Evolutionary conservation across 2,329 filamentous ascomycete genomes (phyloP).

Genomic region (Meredithiella fracta): DNA sequence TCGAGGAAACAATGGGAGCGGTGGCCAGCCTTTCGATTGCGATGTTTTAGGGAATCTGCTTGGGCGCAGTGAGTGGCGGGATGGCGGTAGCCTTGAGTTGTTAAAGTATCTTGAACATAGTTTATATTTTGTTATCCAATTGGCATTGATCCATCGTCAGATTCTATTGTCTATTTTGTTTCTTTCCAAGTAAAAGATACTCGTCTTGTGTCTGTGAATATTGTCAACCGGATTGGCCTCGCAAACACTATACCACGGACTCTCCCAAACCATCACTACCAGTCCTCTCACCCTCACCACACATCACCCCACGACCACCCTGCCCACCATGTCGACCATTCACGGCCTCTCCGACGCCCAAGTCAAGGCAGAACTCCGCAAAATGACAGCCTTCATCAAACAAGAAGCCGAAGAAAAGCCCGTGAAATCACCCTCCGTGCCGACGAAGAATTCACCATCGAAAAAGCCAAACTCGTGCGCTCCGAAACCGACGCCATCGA

Average conservation of each 20-base stretch:
- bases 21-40: neutral
- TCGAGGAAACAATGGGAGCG: neutral
- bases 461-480: slow-evolving; percentile 96
- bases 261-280: neutral
- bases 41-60: too few species aligned
- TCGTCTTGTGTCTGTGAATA: neutral
- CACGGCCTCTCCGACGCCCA: slow-evolving; percentile 97
- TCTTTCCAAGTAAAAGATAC: neutral
- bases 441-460: slow-evolving; percentile 96
- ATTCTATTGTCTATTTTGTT: neutral
- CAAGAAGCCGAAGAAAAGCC: slow-evolving; percentile 96
- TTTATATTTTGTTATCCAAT: too few species aligned
- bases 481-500: slow-evolving; percentile 91
- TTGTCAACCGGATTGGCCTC: neutral
- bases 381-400: slow-evolving; percentile 99
- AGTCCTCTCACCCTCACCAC: neutral
- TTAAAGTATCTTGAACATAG: neutral
- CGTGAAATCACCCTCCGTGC: slow-evolving; percentile 96
- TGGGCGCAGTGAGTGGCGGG: neutral
- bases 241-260: neutral
- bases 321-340: slow-evolving; percentile 23
- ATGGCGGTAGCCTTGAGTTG: neutral
- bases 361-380: slow-evolving; percentile 96
- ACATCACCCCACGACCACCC: neutral
- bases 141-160: neutral